Evolutionary conservation across 2,329 filamentous ascomycete species (phyloP).

Genomic region (Pyricularia grisea): DNA sequence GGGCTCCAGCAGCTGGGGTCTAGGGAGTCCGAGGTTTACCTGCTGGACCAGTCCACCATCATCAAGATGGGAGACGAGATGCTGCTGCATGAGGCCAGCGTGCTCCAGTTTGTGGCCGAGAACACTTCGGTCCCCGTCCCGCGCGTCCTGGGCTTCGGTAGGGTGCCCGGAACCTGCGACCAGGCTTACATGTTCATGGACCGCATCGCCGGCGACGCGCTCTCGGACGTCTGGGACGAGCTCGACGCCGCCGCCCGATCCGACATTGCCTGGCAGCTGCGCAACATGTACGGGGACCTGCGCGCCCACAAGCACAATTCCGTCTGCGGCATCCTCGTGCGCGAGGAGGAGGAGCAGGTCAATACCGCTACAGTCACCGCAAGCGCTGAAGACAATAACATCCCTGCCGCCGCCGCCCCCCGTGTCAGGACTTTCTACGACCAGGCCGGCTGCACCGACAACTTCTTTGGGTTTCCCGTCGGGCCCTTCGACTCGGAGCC

Average conservation of each 20-base stretch:
- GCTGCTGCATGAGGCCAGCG: conserved; percentile 4
- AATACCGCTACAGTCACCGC: neutral
- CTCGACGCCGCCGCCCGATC: neutral
- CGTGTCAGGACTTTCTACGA: neutral
- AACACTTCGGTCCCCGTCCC: conserved; percentile 7
- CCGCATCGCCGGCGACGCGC: neutral
- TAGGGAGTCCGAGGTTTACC: neutral
- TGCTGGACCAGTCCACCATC: neutral
- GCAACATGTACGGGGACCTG: neutral
- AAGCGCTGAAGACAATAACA: neutral
- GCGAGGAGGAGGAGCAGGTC: neutral
- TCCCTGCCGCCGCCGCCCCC: neutral
- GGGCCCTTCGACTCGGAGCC: neutral
- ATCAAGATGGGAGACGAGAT: conserved; percentile 2
- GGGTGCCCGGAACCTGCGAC: neutral
- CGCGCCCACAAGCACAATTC: neutral
- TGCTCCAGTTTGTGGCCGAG: conserved; percentile 4
- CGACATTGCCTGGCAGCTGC: conserved; percentile 2
- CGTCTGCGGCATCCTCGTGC: neutral
- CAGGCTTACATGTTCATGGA: conserved; percentile 8
- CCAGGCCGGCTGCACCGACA: conserved; percentile 2
- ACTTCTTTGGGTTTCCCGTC: conserved; percentile 2
- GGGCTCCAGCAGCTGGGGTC: neutral
- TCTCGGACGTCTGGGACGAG: neutral
- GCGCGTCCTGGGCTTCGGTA: conserved; percentile 4